A percentile compares a stretch with the other conserved stretches of the same genome.
Evolutionary conservation across 768 basidiomycete species (phyloP).

Genomic region (Strobilomyces dryophilus): DNA sequence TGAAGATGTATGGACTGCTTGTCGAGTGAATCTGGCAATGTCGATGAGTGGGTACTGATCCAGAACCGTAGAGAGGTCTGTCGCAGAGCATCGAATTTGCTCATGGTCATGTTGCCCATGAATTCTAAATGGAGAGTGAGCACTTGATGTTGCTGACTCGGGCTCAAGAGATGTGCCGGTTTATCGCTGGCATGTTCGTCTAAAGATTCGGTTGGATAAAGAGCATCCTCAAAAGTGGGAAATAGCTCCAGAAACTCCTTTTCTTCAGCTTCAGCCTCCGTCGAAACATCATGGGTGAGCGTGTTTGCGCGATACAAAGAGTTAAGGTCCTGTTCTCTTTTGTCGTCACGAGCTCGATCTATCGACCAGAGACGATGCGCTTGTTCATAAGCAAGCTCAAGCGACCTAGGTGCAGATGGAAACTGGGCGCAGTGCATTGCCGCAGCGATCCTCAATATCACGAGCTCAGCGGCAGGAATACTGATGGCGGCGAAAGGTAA

Average conservation of each 20-base stretch:
- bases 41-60: slow-evolving; percentile 26
- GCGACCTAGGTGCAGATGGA: slow-evolving; percentile 1
- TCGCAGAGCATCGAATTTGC: slow-evolving; percentile 33
- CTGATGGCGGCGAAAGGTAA: slow-evolving; percentile 9
- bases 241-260: slow-evolving; percentile 82
- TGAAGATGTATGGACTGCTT: slow-evolving; percentile 47
- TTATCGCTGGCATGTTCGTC: background rate
- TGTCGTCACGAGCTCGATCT: slow-evolving; percentile 66
- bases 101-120: slow-evolving; percentile 21
- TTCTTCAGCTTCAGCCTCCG: slow-evolving; percentile 77
- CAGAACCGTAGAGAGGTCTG: slow-evolving; percentile 31
- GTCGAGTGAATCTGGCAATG: slow-evolving; percentile 47
- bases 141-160: slow-evolving; percentile 32
- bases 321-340: slow-evolving; percentile 57
- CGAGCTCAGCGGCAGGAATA: slow-evolving; percentile 26
- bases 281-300: slow-evolving; percentile 47
- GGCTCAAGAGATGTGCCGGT: slow-evolving; percentile 27
- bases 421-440: slow-evolving; percentile 22
- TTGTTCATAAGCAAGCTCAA: slow-evolving; percentile 63
- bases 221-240: slow-evolving; percentile 70
- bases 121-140: slow-evolving; percentile 47
- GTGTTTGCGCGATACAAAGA: slow-evolving; percentile 73
- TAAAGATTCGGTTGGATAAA: slow-evolving; percentile 28
- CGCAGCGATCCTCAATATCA: slow-evolving; percentile 45
- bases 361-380: slow-evolving; percentile 78